phyloP scores from a whole-genome alignment of 1,284 basidiomycete genomes.

The Earliella scabrosa region DNA sequence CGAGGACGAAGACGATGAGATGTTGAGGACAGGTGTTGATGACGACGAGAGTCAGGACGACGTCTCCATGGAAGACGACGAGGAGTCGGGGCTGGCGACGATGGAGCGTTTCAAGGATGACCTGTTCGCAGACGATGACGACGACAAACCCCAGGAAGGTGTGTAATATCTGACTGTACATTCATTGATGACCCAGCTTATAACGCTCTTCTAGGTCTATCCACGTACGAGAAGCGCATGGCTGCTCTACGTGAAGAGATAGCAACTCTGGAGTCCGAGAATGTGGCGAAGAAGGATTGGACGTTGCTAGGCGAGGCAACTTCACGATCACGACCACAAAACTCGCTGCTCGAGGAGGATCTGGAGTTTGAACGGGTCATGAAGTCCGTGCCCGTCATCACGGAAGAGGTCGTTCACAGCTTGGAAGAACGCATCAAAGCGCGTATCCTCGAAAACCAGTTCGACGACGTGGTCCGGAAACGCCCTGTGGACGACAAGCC shows the following conservation, averaged over 20 bases:
- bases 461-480: constrained; percentile 90
- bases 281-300: constrained; percentile 83
- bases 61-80: constrained; percentile 32
- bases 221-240: constrained; percentile 70
- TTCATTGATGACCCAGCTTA: constrained; percentile 4
- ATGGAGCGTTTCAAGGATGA: constrained; percentile 70
- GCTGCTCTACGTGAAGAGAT: constrained; percentile 71
- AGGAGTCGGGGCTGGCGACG: constrained; percentile 33
- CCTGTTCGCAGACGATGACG: constrained; percentile 67
- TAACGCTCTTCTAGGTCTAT: constrained; percentile 39
- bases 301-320: constrained; percentile 91
- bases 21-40: constrained; percentile 30
- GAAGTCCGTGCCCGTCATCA: constrained; percentile 89
- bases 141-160: constrained; percentile 30
- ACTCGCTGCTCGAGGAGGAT: constrained; percentile 93
- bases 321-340: constrained; percentile 83
- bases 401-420: constrained; percentile 83
- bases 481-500: constrained; percentile 82
- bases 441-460: constrained; percentile 85
- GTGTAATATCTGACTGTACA: background rate
- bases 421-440: constrained; percentile 94
- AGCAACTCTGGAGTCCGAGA: constrained; percentile 67
- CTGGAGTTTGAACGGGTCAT: constrained; percentile 92
- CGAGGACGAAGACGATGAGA: constrained; percentile 28
- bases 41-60: constrained; percentile 34